phyloP scores from a whole-genome alignment of 345 rosid genomes.

The Boechera stricta region DNA sequence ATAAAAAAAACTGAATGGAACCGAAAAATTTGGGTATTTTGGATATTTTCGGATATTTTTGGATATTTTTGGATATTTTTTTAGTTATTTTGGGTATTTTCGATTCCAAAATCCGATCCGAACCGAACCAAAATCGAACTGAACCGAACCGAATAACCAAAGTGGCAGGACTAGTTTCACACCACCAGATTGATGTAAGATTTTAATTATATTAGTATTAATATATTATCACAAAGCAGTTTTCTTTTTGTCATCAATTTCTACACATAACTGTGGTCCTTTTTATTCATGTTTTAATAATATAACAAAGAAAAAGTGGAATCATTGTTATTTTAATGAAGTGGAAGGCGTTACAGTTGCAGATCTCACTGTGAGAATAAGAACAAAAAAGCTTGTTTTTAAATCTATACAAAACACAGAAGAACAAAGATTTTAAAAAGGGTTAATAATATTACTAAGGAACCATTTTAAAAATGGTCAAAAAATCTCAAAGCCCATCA shows the following conservation, averaged over 20 bases:
- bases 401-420: conserved; percentile 17
- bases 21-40: too few species aligned
- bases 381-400: conserved; percentile 40
- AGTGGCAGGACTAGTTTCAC: background rate
- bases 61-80: too few species aligned
- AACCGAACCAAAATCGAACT: too few species aligned
- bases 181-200: background rate
- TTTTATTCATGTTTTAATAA: background rate
- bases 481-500: conserved; percentile 32
- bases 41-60: too few species aligned
- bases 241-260: background rate
- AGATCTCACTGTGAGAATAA: conserved; percentile 45
- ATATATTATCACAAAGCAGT: background rate
- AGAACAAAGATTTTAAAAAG: conserved; percentile 21
- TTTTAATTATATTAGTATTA: background rate
- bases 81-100: too few species aligned
- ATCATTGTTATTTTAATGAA: conserved; percentile 19
- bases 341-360: conserved; percentile 37
- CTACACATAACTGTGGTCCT: conserved; percentile 7
- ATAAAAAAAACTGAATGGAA: too few species aligned
- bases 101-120: too few species aligned
- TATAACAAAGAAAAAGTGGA: conserved; percentile 25
- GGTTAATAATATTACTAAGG: background rate
- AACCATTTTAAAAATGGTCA: conserved; percentile 6
- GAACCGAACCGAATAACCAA: too few species aligned